These are phyloP conservation scores for Massariosphaeria phaeospora DNA, from an alignment of 495 filamentous ascomycete genomes.

Conservation along the genomic window DNA sequence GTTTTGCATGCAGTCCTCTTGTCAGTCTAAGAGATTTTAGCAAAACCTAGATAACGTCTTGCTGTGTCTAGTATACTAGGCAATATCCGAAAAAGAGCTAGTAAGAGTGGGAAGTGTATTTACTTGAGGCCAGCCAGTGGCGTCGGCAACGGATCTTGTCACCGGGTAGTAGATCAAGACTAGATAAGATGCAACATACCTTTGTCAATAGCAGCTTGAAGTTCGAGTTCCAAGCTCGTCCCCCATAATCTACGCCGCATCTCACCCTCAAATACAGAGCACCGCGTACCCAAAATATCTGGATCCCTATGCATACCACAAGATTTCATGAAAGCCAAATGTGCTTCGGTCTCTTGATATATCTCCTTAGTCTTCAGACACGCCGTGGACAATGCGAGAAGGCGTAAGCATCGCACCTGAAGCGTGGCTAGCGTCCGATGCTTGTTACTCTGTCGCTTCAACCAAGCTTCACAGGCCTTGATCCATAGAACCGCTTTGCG, in stretches of 20 bases:
- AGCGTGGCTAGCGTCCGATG: constrained; percentile 17
- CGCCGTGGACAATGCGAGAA: constrained; percentile 10
- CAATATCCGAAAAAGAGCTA: no score
- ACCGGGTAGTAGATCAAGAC: not conserved
- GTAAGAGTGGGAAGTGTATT: no score
- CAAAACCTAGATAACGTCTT: no score
- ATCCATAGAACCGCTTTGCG: constrained; percentile 24
- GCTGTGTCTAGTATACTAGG: no score
- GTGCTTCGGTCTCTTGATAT: constrained; percentile 18
- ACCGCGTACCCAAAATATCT: constrained; percentile 1
- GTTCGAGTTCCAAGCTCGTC: constrained; percentile 16
- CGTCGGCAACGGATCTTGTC: no score
- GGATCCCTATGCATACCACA: constrained; percentile 22
- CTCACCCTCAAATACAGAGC: constrained; percentile 24
- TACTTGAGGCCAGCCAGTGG: no score
- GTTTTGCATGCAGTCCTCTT: no score
- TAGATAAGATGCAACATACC: not conserved
- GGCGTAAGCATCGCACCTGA: constrained; percentile 20
- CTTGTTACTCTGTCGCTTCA: constrained; percentile 26
- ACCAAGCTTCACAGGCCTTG: constrained; percentile 24
- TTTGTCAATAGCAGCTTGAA: constrained; percentile 22
- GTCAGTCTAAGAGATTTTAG: no score
- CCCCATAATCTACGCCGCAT: constrained; percentile 22
- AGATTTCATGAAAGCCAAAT: constrained; percentile 17
- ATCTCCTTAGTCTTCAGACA: constrained; percentile 28